Conservation (phyloP, 1,284 basidiomycete species). For the Pascua guehoae region DNA sequence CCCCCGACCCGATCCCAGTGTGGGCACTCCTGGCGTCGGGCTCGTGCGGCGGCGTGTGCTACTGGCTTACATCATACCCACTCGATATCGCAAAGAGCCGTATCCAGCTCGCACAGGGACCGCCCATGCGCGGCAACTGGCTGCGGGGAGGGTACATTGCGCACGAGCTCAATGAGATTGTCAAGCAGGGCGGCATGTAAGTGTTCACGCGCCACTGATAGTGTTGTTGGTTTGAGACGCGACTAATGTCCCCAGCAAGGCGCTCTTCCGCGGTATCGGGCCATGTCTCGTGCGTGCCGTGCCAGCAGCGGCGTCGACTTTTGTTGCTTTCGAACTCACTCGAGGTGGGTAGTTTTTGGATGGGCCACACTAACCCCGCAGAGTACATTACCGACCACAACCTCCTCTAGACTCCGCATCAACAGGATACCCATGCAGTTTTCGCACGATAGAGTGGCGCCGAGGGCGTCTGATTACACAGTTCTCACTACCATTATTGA, state of each 20-base stretch:
- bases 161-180: slow-evolving; percentile 63
- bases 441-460: background rate
- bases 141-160: slow-evolving; percentile 63
- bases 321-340: slow-evolving; percentile 84
- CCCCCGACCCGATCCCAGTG: slow-evolving; percentile 62
- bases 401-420: background rate
- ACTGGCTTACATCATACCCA: slow-evolving; percentile 93
- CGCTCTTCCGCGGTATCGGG: slow-evolving; percentile 67
- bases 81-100: slow-evolving; percentile 89
- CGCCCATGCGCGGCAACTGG: slow-evolving; percentile 69
- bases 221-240: too few relatives aligned
- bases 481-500: too few relatives aligned
- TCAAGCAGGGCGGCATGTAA: slow-evolving; percentile 71
- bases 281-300: slow-evolving; percentile 72
- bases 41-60: slow-evolving; percentile 81
- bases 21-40: slow-evolving; percentile 87
- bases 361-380: background rate
- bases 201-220: background rate
- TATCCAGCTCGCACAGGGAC: slow-evolving; percentile 72
- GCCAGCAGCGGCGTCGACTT: slow-evolving; percentile 85
- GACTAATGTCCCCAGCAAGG: slow-evolving; percentile 52
- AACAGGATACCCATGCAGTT: background rate
- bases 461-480: too few relatives aligned
- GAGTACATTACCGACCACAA: slow-evolving; percentile 4
- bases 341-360: slow-evolving; percentile 52